Conservation (phyloP, 306 rosid species). For the Castanopsis chinensis region DNA sequence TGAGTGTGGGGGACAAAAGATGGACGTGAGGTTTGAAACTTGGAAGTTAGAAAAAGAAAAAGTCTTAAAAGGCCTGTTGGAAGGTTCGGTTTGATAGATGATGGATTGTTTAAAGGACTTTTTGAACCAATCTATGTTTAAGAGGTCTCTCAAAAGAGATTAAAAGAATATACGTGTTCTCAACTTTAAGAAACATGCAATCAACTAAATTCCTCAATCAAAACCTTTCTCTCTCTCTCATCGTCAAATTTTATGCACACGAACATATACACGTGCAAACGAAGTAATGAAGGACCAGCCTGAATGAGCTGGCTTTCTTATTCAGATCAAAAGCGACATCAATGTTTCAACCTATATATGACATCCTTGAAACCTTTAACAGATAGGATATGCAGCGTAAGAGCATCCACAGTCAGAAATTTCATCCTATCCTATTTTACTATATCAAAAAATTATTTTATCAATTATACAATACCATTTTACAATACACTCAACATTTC, state of each 20-base stretch:
- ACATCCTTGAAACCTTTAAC: too few species aligned
- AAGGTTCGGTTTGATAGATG: slow-evolving; percentile 23
- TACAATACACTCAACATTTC: too few species aligned
- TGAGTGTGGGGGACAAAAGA: slow-evolving; percentile 18
- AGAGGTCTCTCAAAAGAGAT: slow-evolving; percentile 25
- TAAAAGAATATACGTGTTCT: slow-evolving; percentile 30
- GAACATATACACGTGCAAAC: slow-evolving; percentile 27
- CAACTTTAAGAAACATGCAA: slow-evolving; percentile 44
- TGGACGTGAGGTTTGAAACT: slow-evolving; percentile 24
- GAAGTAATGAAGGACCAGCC: too few species aligned
- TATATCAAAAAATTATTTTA: too few species aligned
- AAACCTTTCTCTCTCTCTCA: neutral
- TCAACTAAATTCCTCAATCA: slow-evolving; percentile 3
- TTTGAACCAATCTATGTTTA: slow-evolving; percentile 12
- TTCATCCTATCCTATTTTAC: too few species aligned
- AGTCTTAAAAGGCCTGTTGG: slow-evolving; percentile 8
- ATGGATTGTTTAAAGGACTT: slow-evolving; percentile 15
- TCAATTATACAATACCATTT: too few species aligned
- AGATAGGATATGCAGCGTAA: too few species aligned
- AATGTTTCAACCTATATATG: too few species aligned
- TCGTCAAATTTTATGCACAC: neutral
- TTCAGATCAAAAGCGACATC: too few species aligned
- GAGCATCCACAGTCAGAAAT: too few species aligned
- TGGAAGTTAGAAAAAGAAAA: slow-evolving; percentile 23
- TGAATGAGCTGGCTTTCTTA: too few species aligned